These are phyloP conservation scores for Zizania latifolia DNA, from an alignment of 176 grass and related monocot species.

Conservation along the genomic window DNA sequence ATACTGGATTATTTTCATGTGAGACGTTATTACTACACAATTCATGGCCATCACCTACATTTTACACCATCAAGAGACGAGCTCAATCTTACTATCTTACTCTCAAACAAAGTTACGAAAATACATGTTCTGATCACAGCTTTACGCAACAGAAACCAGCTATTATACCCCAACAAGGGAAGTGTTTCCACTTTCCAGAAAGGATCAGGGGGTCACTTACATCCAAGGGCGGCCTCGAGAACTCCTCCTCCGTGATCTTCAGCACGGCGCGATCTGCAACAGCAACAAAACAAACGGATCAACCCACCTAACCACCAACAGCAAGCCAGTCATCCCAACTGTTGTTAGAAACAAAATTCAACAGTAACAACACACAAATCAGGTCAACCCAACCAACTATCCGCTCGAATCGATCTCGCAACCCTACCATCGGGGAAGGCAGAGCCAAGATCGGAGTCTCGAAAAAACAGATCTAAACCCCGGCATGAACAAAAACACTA, in stretches of 20 bases:
- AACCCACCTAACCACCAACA: background rate
- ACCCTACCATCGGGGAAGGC: too few relatives aligned
- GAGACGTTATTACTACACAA: background rate
- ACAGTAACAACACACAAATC: background rate
- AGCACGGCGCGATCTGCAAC: slow-evolving; percentile 66
- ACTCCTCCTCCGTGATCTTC: slow-evolving; percentile 93
- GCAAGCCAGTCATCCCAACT: background rate
- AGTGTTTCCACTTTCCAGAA: background rate
- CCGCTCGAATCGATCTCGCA: too few relatives aligned
- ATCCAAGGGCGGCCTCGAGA: slow-evolving; percentile 61
- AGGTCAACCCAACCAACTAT: too few relatives aligned
- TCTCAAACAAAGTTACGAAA: background rate
- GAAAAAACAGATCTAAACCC: slow-evolving; percentile 14
- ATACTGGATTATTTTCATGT: background rate
- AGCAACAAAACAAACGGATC: slow-evolving; percentile 10
- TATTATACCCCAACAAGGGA: background rate
- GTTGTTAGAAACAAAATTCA: background rate
- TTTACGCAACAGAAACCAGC: background rate
- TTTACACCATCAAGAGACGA: background rate
- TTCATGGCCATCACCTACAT: background rate
- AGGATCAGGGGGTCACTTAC: slow-evolving; percentile 10
- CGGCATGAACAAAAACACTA: background rate
- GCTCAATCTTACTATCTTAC: background rate
- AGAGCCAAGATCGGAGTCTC: background rate
- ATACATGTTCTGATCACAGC: background rate